A percentile compares a stretch with the other conserved stretches of the same genome.
Conservation (phyloP, 75 land plant genomes). For the Pinus taeda region DNA sequence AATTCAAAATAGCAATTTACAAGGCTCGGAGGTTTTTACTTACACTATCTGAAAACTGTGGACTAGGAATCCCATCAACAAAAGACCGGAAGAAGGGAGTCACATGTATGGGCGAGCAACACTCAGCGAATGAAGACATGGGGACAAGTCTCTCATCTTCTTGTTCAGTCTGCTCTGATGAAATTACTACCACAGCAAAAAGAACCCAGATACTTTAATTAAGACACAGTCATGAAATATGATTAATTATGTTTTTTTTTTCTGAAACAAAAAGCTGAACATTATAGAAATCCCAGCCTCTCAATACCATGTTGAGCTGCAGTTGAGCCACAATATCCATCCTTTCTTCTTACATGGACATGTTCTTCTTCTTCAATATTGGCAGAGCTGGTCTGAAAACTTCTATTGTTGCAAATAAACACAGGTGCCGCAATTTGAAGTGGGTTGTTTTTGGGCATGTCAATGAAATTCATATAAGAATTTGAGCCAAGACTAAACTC, state of each 20-base stretch:
- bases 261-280: background rate
- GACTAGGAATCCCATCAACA: slow-evolving; percentile 67
- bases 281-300: background rate
- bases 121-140: slow-evolving; percentile 24
- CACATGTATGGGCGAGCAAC: slow-evolving; percentile 44
- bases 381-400: slow-evolving; percentile 1
- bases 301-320: background rate
- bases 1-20: background rate
- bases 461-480: background rate
- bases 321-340: slow-evolving; percentile 1
- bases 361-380: slow-evolving; percentile 3
- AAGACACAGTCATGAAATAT: background rate
- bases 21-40: slow-evolving; percentile 20
- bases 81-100: slow-evolving; percentile 48
- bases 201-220: background rate
- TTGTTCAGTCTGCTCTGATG: background rate
- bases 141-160: slow-evolving; percentile 16
- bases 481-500: slow-evolving; percentile 47
- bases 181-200: background rate
- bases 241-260: background rate
- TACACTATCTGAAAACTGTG: slow-evolving; percentile 79
- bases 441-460: background rate
- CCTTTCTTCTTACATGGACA: background rate
- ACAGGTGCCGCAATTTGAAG: background rate
- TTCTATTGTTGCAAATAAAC: background rate